phyloP scores from a whole-genome alignment of 2,329 filamentous ascomycete species.

The Colletotrichum euphorbiae region DNA sequence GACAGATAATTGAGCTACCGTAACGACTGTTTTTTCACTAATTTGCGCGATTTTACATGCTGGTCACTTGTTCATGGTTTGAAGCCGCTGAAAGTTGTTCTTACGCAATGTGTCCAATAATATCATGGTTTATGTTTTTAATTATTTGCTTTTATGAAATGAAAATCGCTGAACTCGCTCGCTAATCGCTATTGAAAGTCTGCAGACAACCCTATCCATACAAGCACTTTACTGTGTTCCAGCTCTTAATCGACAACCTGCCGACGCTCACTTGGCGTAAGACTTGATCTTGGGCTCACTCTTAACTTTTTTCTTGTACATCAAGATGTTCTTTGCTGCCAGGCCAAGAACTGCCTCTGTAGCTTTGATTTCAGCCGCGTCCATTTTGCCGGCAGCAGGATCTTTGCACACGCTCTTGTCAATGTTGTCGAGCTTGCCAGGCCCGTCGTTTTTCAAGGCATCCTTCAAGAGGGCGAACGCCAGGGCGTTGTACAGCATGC shows the following conservation, averaged over 20 bases:
- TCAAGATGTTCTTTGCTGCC: conserved; percentile 3
- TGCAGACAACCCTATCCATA: background rate
- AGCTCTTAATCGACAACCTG: background rate
- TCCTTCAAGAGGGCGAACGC: conserved; percentile 57
- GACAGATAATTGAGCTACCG: too few species aligned
- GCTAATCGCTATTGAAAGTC: background rate
- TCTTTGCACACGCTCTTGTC: conserved; percentile 21
- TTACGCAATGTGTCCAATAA: too few species aligned
- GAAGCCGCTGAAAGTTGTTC: accelerated
- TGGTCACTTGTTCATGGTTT: too few species aligned
- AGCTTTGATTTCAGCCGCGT: background rate
- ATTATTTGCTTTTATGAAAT: background rate
- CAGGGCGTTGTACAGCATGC: conserved; percentile 49
- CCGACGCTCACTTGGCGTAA: background rate
- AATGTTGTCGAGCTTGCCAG: conserved; percentile 17
- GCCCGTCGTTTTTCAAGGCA: conserved; percentile 27
- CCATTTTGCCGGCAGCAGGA: conserved; percentile 17
- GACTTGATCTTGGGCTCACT: conserved; percentile 18
- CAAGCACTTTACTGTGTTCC: background rate
- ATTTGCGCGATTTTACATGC: too few species aligned
- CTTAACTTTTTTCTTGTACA: conserved; percentile 18
- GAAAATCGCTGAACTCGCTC: background rate
- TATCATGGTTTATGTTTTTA: too few species aligned
- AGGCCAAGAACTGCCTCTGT: conserved; percentile 10
- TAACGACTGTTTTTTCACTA: too few species aligned